These are phyloP conservation scores for Vitellaria paradoxa DNA, from an alignment of 179 eudicot genomes.

Conservation along the genomic window DNA sequence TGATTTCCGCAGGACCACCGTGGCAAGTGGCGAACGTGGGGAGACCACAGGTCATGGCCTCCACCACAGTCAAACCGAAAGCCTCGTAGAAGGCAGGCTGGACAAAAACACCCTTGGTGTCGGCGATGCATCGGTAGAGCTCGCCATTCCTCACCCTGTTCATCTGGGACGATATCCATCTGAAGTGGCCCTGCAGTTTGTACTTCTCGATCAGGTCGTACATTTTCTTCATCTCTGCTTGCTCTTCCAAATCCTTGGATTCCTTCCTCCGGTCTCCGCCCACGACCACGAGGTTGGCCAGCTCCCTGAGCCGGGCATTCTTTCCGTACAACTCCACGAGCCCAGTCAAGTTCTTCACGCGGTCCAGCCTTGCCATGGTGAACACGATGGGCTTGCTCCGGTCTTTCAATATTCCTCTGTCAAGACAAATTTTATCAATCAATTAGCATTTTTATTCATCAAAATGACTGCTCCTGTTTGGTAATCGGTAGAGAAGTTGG, in stretches of 20 bases:
- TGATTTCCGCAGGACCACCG: conserved; percentile 59
- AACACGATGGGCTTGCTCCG: conserved; percentile 72
- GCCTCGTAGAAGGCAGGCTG: conserved; percentile 67
- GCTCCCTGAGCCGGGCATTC: conserved; percentile 50
- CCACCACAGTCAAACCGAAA: conserved; percentile 57
- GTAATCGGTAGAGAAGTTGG: too few species aligned
- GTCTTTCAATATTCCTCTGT: conserved; percentile 72
- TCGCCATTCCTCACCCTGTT: conserved; percentile 72
- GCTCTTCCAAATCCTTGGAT: conserved; percentile 81
- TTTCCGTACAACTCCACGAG: conserved; percentile 85
- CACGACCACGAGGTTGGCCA: conserved; percentile 85
- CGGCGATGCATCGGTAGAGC: conserved; percentile 81
- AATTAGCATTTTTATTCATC: too few species aligned
- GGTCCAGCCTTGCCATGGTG: conserved; percentile 88
- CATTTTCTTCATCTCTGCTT: conserved; percentile 72
- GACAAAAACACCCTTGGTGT: conserved; percentile 73
- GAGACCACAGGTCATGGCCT: conserved; percentile 56
- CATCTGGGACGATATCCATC: conserved; percentile 87
- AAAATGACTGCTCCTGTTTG: too few species aligned
- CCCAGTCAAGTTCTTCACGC: conserved; percentile 83
- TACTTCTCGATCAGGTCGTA: conserved; percentile 39
- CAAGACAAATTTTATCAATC: neutral
- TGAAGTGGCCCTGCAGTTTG: conserved; percentile 56
- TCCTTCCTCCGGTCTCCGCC: conserved; percentile 86
- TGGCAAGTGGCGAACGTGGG: conserved; percentile 53